Conservation (phyloP, 1,284 basidiomycete species). For the Trametes polyzona region DNA sequence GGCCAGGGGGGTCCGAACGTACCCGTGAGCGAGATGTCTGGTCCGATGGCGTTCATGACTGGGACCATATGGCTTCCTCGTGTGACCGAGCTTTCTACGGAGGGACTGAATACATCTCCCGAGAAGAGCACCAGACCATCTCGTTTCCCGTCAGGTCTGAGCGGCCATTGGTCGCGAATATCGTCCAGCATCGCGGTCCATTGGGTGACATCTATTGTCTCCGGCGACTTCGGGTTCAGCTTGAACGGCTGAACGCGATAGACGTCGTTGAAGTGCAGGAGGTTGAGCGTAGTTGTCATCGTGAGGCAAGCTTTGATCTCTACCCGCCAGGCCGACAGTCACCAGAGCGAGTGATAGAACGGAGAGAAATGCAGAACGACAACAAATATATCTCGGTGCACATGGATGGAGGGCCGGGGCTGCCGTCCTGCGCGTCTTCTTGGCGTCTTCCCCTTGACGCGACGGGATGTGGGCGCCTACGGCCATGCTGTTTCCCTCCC, state of each 20-base stretch:
- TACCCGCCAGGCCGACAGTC: neutral
- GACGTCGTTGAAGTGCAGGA: constrained; percentile 75
- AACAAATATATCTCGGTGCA: constrained; percentile 5
- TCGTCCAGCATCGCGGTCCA: constrained; percentile 67
- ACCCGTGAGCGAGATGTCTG: constrained; percentile 73
- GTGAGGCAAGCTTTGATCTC: neutral
- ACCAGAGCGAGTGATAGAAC: neutral
- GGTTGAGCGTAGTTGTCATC: constrained; percentile 36
- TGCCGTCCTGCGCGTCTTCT: neutral
- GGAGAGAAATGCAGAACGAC: neutral
- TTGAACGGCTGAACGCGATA: constrained; percentile 79
- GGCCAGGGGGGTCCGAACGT: constrained; percentile 10
- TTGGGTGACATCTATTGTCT: constrained; percentile 78
- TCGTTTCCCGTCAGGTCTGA: constrained; percentile 50
- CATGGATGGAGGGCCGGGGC: constrained; percentile 6
- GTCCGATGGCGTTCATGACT: constrained; percentile 75
- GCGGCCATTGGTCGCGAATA: constrained; percentile 56
- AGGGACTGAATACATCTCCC: constrained; percentile 87
- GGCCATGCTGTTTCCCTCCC: neutral
- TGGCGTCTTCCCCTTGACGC: neutral
- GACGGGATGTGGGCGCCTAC: constrained; percentile 6
- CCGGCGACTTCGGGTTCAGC: constrained; percentile 49
- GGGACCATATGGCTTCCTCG: constrained; percentile 94
- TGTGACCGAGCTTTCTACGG: constrained; percentile 86
- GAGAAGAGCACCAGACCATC: constrained; percentile 88